Conservation (phyloP, 495 filamentous ascomycete species). For the Clohesyomyces aquaticus region DNA sequence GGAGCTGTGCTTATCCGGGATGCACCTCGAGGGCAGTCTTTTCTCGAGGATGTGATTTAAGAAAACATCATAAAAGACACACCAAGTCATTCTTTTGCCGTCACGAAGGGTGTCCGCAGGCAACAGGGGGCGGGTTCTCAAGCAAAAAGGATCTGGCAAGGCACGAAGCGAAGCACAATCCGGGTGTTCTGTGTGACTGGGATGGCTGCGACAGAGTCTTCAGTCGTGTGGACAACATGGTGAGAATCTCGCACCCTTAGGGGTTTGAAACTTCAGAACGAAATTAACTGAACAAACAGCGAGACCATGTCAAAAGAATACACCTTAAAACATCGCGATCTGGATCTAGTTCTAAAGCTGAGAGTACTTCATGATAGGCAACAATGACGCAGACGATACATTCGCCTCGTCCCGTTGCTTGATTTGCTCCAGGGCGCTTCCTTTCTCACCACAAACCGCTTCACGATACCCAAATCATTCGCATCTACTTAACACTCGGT, state of each 20-base stretch:
- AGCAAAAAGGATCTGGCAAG: slow-evolving; percentile 66
- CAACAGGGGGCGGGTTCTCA: slow-evolving; percentile 61
- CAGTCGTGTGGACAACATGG: slow-evolving; percentile 68
- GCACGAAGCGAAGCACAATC: slow-evolving; percentile 68
- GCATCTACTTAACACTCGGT: slow-evolving; percentile 7
- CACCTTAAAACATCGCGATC: slow-evolving; percentile 41
- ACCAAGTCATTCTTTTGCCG: slow-evolving; percentile 67
- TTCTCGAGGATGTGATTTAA: slow-evolving; percentile 64
- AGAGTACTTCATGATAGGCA: background rate
- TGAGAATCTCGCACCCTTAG: slow-evolving; percentile 33
- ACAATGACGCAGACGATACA: background rate
- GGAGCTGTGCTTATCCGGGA: slow-evolving; percentile 62
- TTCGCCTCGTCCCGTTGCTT: too few species aligned
- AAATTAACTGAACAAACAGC: slow-evolving; percentile 34
- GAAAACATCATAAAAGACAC: slow-evolving; percentile 68
- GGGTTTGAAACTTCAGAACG: background rate
- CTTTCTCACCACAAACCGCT: slow-evolving; percentile 1
- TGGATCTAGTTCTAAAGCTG: slow-evolving; percentile 2
- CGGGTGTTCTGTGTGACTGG: slow-evolving; percentile 61
- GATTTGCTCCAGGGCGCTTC: too few species aligned
- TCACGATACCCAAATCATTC: slow-evolving; percentile 26
- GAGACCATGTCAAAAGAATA: slow-evolving; percentile 50
- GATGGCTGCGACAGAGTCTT: slow-evolving; percentile 62
- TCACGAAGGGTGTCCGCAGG: slow-evolving; percentile 62
- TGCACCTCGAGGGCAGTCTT: slow-evolving; percentile 62